Evolutionary conservation across 139 green algal genomes (phyloP), one percentile per base, ranked within the genome.

Genomic region (Asterochloris erici): DNA sequence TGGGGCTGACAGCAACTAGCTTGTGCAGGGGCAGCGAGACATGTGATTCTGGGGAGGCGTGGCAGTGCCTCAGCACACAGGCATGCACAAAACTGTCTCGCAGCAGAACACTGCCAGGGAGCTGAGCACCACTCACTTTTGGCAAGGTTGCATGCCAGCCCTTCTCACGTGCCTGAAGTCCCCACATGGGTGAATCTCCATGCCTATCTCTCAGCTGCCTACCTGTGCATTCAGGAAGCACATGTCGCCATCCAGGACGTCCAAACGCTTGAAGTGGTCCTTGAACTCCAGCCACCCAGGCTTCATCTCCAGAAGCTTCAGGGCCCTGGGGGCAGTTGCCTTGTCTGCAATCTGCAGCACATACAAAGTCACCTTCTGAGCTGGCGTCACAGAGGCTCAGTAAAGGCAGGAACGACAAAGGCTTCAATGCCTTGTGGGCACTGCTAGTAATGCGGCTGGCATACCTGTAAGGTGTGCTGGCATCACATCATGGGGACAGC

Each of bases 151-250:
- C 21, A 71, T 26, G 17, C 19, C 6, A 71, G 19, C 66, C 17
- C 19, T 24, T 71, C 19, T 24, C 17, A 71, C 10, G 21, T 24
- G 66, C 66, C 21, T 21, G 17, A 71, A 71, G 38, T 54, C 6
- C 38, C 38, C 6, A 54, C 38, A 54, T 54, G 38, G 6, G 38
- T 54, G 4, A 54, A 2, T 54, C 38, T 54, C 38, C 66, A 28
- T 27, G 74, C 74, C 64, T 29, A 61, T 11, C 63, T n/a, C 12
- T 23, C 29, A 82, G 66, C 21, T 26, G 19, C 68, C 27, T 23
- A 83, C 79, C 69, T 83, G 79, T 17, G 27, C 9, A 76, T 83
- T 68, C 38, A 83, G 68, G 24, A 83, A 76, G 23, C 64, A 15
- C 2, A 29, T 38, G 47, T 83, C 79, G 23, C 79, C 79, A 28